A percentile compares a stretch with the other conserved stretches of the same genome.
Conservation (phyloP, 139 green algal genomes). For the Chlorella ohadii region DNA sequence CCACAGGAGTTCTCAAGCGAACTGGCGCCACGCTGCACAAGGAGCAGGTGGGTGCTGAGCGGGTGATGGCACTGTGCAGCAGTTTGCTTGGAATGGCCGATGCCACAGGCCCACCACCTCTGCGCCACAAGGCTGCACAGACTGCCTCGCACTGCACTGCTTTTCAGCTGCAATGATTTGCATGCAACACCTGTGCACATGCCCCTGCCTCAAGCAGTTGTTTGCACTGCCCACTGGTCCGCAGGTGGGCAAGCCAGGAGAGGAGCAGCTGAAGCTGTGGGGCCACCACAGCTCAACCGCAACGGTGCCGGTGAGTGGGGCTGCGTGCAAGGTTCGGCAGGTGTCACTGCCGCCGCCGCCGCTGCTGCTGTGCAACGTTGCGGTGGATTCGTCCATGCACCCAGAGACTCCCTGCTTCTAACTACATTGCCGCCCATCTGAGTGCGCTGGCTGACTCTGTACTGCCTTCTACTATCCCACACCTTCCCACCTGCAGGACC, state of each 20-base stretch:
- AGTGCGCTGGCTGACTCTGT: slow-evolving; percentile 53
- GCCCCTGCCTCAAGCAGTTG: no score
- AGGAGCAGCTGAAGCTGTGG: slow-evolving; percentile 95
- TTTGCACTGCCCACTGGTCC: background rate
- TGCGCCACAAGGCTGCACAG: background rate
- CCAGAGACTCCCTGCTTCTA: no score
- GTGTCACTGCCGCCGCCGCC: no score
- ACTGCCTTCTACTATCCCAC: no score
- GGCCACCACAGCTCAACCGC: slow-evolving; percentile 80
- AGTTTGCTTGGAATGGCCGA: background rate
- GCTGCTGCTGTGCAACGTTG: no score
- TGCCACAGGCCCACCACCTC: background rate
- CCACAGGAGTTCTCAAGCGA: background rate
- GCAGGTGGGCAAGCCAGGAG: slow-evolving; percentile 85
- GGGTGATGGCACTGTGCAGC: background rate
- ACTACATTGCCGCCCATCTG: no score
- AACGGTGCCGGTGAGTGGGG: slow-evolving; percentile 65
- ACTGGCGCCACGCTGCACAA: background rate
- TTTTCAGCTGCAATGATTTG: background rate
- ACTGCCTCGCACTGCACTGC: background rate
- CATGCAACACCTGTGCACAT: background rate
- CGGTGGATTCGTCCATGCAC: no score
- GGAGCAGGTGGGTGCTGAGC: background rate
- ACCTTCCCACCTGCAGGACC: background rate
- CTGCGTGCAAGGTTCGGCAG: no score